Evolutionary conservation across 2,329 filamentous ascomycete genomes (phyloP).

Genomic region (Sclerotinia subarctica): DNA sequence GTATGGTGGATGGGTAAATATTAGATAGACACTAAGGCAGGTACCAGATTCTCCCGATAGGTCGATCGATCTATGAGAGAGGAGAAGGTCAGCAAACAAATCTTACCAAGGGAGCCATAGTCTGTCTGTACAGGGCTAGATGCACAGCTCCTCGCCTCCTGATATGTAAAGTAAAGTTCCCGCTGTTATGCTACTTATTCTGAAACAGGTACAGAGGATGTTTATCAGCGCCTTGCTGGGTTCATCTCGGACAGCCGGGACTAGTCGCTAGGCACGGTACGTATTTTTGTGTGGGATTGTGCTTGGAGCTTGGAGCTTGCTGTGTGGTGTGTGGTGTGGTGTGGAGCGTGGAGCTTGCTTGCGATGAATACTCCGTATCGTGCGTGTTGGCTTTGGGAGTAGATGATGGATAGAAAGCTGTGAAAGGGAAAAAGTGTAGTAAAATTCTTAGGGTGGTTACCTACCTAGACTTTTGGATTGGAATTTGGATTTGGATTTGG

Average conservation of each 20-base stretch:
- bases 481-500: background rate
- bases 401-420: no score
- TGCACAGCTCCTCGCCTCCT: no score
- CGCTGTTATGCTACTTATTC: background rate
- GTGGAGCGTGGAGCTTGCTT: background rate
- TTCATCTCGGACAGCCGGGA: slow-evolving; percentile 2
- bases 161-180: background rate
- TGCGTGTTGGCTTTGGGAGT: no score
- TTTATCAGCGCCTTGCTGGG: background rate
- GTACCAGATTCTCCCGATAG: background rate
- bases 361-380: background rate
- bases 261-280: background rate
- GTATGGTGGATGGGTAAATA: no score
- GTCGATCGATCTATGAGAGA: background rate
- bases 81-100: background rate
- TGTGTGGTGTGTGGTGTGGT: background rate
- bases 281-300: background rate
- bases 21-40: background rate
- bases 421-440: no score
- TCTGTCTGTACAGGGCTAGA: background rate
- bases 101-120: no score
- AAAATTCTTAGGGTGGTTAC: no score
- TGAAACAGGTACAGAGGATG: background rate
- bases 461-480: background rate
- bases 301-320: background rate